Evolutionary conservation across 305 asterid species (phyloP).

Genomic region (Fraxinus albicans): DNA sequence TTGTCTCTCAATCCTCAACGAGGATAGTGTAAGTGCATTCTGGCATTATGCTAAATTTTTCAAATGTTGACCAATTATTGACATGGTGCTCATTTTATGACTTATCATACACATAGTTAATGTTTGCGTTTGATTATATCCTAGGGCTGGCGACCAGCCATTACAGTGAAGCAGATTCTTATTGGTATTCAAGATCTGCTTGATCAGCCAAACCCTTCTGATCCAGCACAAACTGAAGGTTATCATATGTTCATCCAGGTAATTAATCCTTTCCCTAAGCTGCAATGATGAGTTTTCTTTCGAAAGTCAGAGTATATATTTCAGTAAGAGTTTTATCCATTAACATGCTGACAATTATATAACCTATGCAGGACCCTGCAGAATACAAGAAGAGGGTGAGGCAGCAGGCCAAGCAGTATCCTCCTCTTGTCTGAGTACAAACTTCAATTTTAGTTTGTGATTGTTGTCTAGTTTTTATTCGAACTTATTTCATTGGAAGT

Average conservation of each 20-base stretch:
- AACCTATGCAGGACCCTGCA: constrained; percentile 27
- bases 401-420: constrained; percentile 43
- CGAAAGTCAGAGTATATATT: not conserved
- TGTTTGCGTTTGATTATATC: not conserved
- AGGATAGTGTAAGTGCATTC: constrained; percentile 47
- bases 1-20: constrained; percentile 54
- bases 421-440: constrained; percentile 23
- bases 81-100: not conserved
- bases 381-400: constrained; percentile 42
- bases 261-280: not conserved
- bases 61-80: not conserved
- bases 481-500: not conserved
- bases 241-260: constrained; percentile 58
- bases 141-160: constrained; percentile 74
- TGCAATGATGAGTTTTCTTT: not conserved
- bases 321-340: not conserved
- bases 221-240: constrained; percentile 73
- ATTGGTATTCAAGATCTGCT: constrained; percentile 67
- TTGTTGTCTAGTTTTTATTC: not conserved
- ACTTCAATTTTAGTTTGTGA: not conserved
- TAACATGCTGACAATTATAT: not conserved
- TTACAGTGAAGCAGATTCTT: constrained; percentile 64
- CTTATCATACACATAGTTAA: not conserved
- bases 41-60: not conserved
- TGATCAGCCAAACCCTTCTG: constrained; percentile 58